Base-by-base conservation (phyloP, 805 yeast species). In the Candida anglica region DNA sequence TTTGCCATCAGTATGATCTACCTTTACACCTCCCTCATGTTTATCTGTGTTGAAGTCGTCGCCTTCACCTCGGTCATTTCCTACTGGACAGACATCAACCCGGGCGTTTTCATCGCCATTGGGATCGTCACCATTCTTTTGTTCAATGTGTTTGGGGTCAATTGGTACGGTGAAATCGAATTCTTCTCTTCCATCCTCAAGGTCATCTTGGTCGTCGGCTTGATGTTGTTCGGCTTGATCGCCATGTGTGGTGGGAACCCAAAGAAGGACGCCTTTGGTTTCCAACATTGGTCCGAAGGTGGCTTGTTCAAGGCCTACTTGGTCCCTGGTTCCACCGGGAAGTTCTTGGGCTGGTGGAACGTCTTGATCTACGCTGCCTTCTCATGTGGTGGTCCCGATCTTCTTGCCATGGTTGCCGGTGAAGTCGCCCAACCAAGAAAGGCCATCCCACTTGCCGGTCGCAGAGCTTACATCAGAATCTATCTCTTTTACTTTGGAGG, bases 361-460 rank as follows among this genome's bases (percentile, higher is more conserved):
- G 65, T 64, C 3, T 59, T 57, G n/a, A n/a, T n/a, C n/a, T n/a
- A n/a, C n/a, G n/a, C n/a, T n/a, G n/a, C n/a, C n/a, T n/a, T n/a
- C 30, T 45, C 60, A 3, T 56, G 62, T 41, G 66, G 66, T 20
- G 67, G 67, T 4, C 58, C 63, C 6, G 66, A 60, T 40, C 44
- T 58, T 40, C 43, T 60, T 34, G 64, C 48, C 6, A 38, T 51
- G 51, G 50, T 58, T 34, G 47, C 52, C 27, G 60, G 64, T 23
- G 81, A 79, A 44, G 59, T 63, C 27, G 46, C 64, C n/a, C 45
- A 48, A 25, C 87, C 68, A 15, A 44, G 68, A 37, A 60, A 47
- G 28, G 50, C 43, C 29, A 55, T 62, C 20, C 56, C 63, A 2
- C 38, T 54, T 41, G 66, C 65, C 6, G 63, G 63, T 19, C 51